Evolutionary conservation across 2,329 filamentous ascomycete species (phyloP).

Genomic region (Diaporthe ampelina): DNA sequence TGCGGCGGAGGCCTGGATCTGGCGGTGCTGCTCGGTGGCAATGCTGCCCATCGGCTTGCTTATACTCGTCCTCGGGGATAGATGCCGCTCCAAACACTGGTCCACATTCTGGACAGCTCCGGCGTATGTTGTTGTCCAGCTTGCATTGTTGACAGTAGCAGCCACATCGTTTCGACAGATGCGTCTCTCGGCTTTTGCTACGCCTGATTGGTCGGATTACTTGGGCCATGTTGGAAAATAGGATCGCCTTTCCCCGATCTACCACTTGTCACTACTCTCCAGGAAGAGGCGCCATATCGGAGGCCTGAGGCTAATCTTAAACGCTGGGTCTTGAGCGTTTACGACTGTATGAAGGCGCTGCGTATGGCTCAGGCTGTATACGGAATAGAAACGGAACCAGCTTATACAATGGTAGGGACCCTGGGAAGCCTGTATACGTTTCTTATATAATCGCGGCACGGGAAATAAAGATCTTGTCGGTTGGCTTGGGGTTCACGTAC

Average conservation of each 20-base stretch:
- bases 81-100: neutral
- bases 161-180: neutral
- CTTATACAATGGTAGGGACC: too few species aligned
- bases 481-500: too few species aligned
- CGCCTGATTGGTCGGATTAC: neutral
- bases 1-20: neutral
- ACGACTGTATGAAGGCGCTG: too few species aligned
- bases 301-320: too few species aligned
- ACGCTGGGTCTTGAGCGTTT: too few species aligned
- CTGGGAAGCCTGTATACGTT: too few species aligned
- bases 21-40: neutral
- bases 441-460: too few species aligned
- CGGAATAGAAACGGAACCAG: too few species aligned
- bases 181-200: neutral
- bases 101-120: neutral
- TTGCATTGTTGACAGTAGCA: neutral
- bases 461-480: too few species aligned
- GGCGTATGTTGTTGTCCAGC: neutral
- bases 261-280: neutral
- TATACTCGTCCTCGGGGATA: slow-evolving; percentile 3
- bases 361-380: too few species aligned
- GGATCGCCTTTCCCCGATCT: neutral
- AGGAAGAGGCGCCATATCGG: too few species aligned
- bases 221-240: slow-evolving; percentile 5
- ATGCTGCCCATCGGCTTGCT: slow-evolving; percentile 5